These are phyloP conservation scores for Rhododendron mucronatum DNA, from an alignment of 148 eudicot genomes.

Conservation along the genomic window DNA sequence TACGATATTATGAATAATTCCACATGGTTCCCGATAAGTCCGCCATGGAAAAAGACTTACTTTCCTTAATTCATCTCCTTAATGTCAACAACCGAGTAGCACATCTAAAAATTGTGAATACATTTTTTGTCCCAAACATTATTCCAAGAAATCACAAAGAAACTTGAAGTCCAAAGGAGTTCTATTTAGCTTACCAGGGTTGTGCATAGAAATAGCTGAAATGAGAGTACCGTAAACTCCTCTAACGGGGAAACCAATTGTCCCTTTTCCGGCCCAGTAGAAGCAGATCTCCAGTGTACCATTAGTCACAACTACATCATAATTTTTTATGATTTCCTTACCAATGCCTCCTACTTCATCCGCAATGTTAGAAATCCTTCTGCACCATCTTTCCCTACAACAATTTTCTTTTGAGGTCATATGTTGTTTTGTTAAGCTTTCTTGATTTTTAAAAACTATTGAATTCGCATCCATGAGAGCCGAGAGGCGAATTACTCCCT, in stretches of 20 bases:
- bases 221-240: slow-evolving; percentile 38
- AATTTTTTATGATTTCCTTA: not conserved
- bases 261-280: slow-evolving; percentile 42
- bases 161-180: not conserved
- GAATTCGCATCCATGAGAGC: not conserved
- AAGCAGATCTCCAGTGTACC: slow-evolving; percentile 27
- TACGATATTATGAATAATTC: not conserved
- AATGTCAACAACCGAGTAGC: not conserved
- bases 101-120: not conserved
- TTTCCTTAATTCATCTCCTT: not conserved
- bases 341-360: slow-evolving; percentile 32
- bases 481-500: not conserved
- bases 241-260: slow-evolving; percentile 11
- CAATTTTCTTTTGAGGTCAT: not conserved
- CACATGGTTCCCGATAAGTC: not conserved
- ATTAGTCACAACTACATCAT: slow-evolving; percentile 12
- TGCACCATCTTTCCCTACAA: slow-evolving; percentile 22
- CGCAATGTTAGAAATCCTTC: slow-evolving; percentile 34
- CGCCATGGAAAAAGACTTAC: not conserved
- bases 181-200: slow-evolving; percentile 15
- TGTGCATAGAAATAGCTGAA: slow-evolving; percentile 33
- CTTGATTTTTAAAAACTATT: not conserved
- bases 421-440: not conserved
- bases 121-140: not conserved
- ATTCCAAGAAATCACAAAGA: not conserved